Base-by-base conservation (phyloP, 495 filamentous ascomycete species). In the Xylaria sp. region DNA sequence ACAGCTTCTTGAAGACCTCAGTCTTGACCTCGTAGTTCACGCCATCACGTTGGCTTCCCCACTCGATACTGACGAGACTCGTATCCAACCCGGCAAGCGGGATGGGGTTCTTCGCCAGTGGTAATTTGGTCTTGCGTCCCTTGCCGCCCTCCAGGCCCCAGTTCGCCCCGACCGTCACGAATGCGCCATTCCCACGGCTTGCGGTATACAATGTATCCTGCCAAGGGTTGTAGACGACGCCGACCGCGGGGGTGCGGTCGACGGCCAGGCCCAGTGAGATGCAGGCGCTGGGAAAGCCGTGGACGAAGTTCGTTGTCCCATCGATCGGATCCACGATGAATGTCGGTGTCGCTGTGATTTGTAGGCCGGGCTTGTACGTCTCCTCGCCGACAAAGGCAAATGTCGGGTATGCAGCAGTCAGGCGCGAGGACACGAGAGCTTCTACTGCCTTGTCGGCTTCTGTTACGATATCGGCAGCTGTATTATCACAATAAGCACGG, bases 321-420 rank as follows among this genome's bases (percentile, higher is more conserved):
- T 97, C 94, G 75, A 97, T 94, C 50, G 94, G 94, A 82, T 97
- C 94, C 70, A 92, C 88, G 80, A 97, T 87, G 82, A 97, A 97
- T 57, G 94, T 97, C 1, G 94, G 94, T 1, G 82, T 85, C 46
- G 85, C 75, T 3, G 91, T 93, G 68, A 97, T 83, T 33, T 76
- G 83, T 70, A 82, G 82, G 67, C 90, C 88, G 35, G 91, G 86
- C 58, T 90, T 80, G 85, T 95, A 96, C 24, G 92, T 97, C 79
- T 97, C 94, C 77, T 96, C 93, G 76, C 93, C 93, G 71, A 95
- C 86, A 79, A 96, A 95, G 74, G 83, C 79, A 81, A 90, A 94
- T 71, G 82, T 68, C 0, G 93, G 93, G 80, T 92, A 95, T 69
- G 83, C 84, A 31, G 84, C 75, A 53, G 79, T 83, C 35, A 97